phyloP scores from a whole-genome alignment of 1,284 basidiomycete species.

The Xerocomus cyaneibrunnescens region DNA sequence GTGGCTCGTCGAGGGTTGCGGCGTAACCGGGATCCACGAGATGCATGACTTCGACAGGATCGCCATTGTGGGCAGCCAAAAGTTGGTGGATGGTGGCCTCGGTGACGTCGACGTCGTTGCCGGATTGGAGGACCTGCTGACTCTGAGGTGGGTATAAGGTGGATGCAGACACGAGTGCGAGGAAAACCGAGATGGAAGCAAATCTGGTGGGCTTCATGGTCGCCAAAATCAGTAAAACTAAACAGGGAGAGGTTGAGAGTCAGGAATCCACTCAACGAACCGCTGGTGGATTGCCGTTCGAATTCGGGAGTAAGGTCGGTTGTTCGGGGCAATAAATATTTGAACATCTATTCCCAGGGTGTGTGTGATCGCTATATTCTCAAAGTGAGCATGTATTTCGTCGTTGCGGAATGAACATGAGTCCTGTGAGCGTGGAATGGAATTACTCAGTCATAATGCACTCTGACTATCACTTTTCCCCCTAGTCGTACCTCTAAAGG shows the following conservation, averaged over 20 bases:
- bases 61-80: constrained; percentile 11
- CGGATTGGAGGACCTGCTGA: background rate
- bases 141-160: background rate
- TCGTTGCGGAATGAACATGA: no score
- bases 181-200: background rate
- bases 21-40: constrained; percentile 19
- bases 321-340: no score
- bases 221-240: background rate
- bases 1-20: constrained; percentile 17
- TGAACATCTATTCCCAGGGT: no score
- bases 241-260: no score
- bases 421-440: no score
- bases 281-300: background rate
- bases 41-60: constrained; percentile 16
- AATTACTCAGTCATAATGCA: no score
- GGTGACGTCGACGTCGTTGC: background rate
- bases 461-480: no score
- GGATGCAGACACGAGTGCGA: background rate
- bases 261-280: background rate
- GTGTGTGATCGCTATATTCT: no score
- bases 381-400: no score
- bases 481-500: no score
- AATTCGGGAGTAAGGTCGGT: no score
- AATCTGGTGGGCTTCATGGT: background rate
- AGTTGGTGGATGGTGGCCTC: background rate